phyloP scores from a whole-genome alignment of 2,329 filamentous ascomycete genomes.

The Aureobasidium subglaciale region DNA sequence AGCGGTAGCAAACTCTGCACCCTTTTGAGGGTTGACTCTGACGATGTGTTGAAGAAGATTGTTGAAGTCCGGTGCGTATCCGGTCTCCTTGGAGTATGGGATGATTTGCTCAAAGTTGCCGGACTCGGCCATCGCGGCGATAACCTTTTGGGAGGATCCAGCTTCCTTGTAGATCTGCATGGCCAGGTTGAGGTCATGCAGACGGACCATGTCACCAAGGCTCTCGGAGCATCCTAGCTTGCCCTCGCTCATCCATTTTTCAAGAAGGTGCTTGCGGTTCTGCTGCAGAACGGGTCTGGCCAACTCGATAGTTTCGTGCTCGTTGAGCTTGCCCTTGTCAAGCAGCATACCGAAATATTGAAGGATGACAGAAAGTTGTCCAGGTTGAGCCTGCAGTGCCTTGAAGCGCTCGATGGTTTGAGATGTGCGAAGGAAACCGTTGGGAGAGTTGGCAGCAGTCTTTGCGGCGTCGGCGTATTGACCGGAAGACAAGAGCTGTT shows the following conservation, averaged over 20 bases:
- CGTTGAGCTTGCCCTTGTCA: constrained; percentile 89
- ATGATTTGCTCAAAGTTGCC: constrained; percentile 97
- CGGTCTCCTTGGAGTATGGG: constrained; percentile 74
- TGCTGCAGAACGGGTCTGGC: constrained; percentile 88
- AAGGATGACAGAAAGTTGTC: constrained; percentile 86
- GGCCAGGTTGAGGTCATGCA: constrained; percentile 82
- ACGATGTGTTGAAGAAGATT: constrained; percentile 88
- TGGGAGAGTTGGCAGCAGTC: constrained; percentile 91
- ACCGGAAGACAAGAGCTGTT: constrained; percentile 71
- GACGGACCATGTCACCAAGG: constrained; percentile 85
- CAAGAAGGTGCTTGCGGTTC: constrained; percentile 88
- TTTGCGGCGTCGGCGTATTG: constrained; percentile 87
- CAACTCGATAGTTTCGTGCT: constrained; percentile 88
- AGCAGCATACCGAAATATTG: constrained; percentile 97
- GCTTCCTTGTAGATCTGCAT: constrained; percentile 85
- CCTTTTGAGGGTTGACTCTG: constrained; percentile 85
- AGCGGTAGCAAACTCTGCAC: constrained; percentile 85
- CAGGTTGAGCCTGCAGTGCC: constrained; percentile 68
- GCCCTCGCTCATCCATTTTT: constrained; percentile 96
- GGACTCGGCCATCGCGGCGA: constrained; percentile 89
- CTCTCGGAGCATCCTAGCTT: constrained; percentile 96
- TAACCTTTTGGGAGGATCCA: constrained; percentile 85
- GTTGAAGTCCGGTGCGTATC: constrained; percentile 94
- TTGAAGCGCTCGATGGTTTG: constrained; percentile 98
- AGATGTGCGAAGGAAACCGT: constrained; percentile 86